Conservation (phyloP, 208 protist species). For the Borovskyia barvae region DNA sequence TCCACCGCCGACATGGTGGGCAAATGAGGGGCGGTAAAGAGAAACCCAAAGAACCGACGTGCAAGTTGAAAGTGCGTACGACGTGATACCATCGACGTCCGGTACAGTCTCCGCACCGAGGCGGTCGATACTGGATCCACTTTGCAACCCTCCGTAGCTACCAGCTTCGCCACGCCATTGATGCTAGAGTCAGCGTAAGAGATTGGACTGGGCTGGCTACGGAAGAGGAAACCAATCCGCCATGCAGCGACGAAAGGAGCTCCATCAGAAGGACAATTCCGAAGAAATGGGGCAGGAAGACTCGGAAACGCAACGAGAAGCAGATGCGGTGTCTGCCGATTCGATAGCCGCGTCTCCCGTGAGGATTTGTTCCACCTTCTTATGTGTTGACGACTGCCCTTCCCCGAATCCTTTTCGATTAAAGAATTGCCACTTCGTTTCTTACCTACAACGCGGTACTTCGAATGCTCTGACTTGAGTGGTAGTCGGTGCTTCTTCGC, state of each 20-base stretch:
- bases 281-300: conserved; percentile 15
- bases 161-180: neutral
- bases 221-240: conserved; percentile 10
- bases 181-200: too few relatives aligned
- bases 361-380: too few relatives aligned
- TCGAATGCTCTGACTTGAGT: too few relatives aligned
- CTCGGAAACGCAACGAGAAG: conserved; percentile 12
- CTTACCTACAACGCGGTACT: too few relatives aligned
- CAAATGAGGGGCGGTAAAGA: conserved; percentile 2
- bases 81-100: neutral
- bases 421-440: too few relatives aligned
- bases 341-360: too few relatives aligned
- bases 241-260: conserved; percentile 4
- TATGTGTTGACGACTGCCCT: too few relatives aligned
- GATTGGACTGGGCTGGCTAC: too few relatives aligned
- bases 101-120: neutral
- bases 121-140: too few relatives aligned
- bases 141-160: too few relatives aligned
- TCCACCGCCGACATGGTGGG: neutral
- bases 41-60: conserved; percentile 19
- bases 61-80: conserved; percentile 23
- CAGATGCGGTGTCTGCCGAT: neutral
- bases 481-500: too few relatives aligned
- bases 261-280: neutral
- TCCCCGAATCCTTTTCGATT: too few relatives aligned